Base-by-base conservation (phyloP, 225 moss, liverwort and hornwort genomes). In the Polytrichum commune region DNA sequence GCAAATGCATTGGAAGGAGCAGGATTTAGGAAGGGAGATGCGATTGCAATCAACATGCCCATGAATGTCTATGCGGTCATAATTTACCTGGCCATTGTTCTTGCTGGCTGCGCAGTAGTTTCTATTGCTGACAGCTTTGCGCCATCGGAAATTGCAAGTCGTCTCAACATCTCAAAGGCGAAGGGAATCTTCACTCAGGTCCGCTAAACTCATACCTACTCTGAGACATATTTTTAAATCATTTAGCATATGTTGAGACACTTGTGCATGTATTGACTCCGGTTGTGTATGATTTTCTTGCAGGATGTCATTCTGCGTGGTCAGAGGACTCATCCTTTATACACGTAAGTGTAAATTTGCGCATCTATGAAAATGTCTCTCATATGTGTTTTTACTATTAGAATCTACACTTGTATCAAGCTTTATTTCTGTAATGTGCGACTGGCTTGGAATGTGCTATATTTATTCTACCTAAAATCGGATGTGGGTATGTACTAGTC, bases 111-210 rank as follows among this genome's bases (percentile, higher is more conserved):
- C 84, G 92, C 86, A 19, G 97, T 98, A 27, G 95, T 98, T 62
- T 98, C 97, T 28, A 95, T 98, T 65, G 94, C 94, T 61, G 97
- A 98, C 75, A 98, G 97, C 75, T 98, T 98, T 77, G 97, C 89
- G 67, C 86, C 86, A 62, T 67, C 88, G 53, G 97, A 98, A 82
- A 98, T 98, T 69, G 91, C 91, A 27, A 95, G 83, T 63, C 91
- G 97, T 62, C 82, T 94, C 71, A 79, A 86, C 62, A 83, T 98
- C 46, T 91, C 97, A 58, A 79, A 86, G 20, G 97, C 97, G 5
- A 93, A 91, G 72, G 92, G 82, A 28, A 92, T 98, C 53, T 88
- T 98, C 75, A 98, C 97, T 18, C 97, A 95, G 92, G 97, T 94
- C 66, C 62, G 55, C 64, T 53, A 30, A 72, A 57, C 22, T 56